Percentiles rank a stretch among this genome's conserved stretches.
phyloP scores from a whole-genome alignment of 108 stramenopile genomes.

The Skeletonema tropicum region DNA sequence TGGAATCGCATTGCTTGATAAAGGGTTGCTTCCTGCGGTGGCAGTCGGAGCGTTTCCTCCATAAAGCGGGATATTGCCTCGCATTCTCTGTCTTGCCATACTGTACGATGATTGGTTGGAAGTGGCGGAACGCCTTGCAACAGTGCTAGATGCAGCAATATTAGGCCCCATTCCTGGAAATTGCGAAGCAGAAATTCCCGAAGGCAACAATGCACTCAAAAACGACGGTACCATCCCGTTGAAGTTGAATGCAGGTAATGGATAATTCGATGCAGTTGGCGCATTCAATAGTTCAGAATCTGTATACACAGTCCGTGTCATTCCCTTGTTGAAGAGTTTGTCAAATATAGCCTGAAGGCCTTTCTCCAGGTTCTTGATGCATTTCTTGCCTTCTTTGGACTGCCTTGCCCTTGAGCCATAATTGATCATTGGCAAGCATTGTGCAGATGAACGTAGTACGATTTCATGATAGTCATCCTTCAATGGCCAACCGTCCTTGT shows the following conservation, averaged over 20 bases:
- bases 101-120: neutral
- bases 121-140: neutral
- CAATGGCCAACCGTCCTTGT: conserved; percentile 4
- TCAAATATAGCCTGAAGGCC: neutral
- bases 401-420: conserved; percentile 7
- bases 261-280: neutral
- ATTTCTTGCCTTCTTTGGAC: neutral
- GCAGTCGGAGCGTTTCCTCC: no score
- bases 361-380: conserved; percentile 1
- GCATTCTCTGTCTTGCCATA: neutral
- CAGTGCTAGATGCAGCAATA: neutral
- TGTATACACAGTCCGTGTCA: neutral
- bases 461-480: conserved; percentile 35
- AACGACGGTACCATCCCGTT: neutral
- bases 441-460: conserved; percentile 32
- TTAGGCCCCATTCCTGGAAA: neutral
- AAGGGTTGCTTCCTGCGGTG: neutral
- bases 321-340: conserved; percentile 3
- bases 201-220: no score
- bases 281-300: neutral
- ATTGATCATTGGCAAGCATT: conserved; percentile 35
- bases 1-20: neutral
- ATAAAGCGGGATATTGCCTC: neutral
- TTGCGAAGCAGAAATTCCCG: no score
- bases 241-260: neutral